Percentiles rank a stretch among this genome's conserved stretches.
Evolutionary conservation across 805 yeast species (phyloP).

Genomic region (Pichia scutulata): DNA sequence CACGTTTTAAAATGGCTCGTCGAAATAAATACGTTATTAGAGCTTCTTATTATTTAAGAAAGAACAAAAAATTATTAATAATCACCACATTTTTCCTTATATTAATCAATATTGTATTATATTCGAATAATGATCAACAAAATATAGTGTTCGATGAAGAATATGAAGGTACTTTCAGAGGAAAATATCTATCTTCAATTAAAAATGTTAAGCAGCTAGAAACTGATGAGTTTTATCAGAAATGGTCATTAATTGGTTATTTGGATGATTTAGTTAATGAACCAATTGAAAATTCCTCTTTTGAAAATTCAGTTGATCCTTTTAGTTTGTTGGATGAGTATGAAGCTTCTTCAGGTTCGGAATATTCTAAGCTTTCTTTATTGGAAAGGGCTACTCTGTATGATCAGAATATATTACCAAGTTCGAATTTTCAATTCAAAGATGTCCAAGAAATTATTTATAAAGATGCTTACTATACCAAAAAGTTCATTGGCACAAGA

Average conservation of each 20-base stretch:
- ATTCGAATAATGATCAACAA: not conserved
- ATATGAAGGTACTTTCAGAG: constrained; percentile 26
- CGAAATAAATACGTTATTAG: not conserved
- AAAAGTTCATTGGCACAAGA: constrained; percentile 21
- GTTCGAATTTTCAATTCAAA: constrained; percentile 18
- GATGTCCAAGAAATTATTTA: constrained; percentile 24
- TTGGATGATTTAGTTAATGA: constrained; percentile 27
- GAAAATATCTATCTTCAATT: constrained; percentile 21
- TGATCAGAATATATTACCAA: constrained; percentile 14
- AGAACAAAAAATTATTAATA: not conserved
- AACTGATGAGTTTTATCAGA: constrained; percentile 22
- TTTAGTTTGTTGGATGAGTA: constrained; percentile 15
- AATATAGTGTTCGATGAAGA: constrained; percentile 18
- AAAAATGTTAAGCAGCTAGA: constrained; percentile 17
- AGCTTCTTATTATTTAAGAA: not conserved
- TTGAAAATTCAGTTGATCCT: constrained; percentile 20
- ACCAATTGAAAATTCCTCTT: constrained; percentile 18
- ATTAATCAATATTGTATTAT: not conserved
- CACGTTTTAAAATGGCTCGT: too few species aligned
- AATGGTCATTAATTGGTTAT: constrained; percentile 21
- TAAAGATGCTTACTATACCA: constrained; percentile 24
- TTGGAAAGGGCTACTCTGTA: constrained; percentile 17
- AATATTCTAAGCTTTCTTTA: constrained; percentile 11
- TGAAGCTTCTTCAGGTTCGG: constrained; percentile 7
- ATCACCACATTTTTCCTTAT: not conserved